Percentiles rank a stretch among this genome's conserved stretches.
Conservation (phyloP, 768 basidiomycete species). For the Phlebiopsis gigantea region DNA sequence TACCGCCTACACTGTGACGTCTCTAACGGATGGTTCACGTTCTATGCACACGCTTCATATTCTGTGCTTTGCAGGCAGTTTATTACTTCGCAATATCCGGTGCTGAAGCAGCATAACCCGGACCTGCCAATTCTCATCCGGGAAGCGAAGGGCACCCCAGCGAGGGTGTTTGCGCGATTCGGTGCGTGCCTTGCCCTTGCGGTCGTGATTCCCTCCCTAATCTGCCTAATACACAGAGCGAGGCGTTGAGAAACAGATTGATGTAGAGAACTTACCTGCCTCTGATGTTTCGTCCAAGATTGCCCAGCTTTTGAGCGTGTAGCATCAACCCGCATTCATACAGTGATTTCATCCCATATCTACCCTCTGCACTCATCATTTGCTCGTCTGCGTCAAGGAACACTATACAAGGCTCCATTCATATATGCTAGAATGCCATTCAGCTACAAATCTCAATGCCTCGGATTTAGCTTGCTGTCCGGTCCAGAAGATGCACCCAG, state of each 20-base stretch:
- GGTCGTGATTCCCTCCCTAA: background rate
- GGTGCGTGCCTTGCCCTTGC: constrained; percentile 42
- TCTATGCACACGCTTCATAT: constrained; percentile 1
- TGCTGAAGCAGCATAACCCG: constrained; percentile 78
- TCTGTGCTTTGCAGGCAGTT: constrained; percentile 53
- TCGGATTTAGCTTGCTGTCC: too few relatives aligned
- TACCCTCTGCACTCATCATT: background rate
- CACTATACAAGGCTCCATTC: background rate
- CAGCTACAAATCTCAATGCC: too few relatives aligned
- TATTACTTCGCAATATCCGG: constrained; percentile 66
- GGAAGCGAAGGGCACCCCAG: constrained; percentile 75
- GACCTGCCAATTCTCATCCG: constrained; percentile 81
- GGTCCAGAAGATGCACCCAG: too few relatives aligned
- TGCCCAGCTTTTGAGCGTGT: constrained; percentile 47
- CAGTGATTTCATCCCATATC: background rate
- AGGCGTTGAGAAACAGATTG: constrained; percentile 76
- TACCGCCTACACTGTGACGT: background rate
- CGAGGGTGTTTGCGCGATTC: constrained; percentile 79
- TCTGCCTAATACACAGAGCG: constrained; percentile 43
- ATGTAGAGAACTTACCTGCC: constrained; percentile 70
- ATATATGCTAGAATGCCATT: background rate
- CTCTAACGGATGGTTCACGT: background rate
- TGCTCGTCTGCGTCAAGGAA: too few relatives aligned
- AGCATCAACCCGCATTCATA: background rate
- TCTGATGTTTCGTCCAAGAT: constrained; percentile 70